Conservation (phyloP, 192 early-diverging fungal genomes). For the Coemansia furcata region DNA sequence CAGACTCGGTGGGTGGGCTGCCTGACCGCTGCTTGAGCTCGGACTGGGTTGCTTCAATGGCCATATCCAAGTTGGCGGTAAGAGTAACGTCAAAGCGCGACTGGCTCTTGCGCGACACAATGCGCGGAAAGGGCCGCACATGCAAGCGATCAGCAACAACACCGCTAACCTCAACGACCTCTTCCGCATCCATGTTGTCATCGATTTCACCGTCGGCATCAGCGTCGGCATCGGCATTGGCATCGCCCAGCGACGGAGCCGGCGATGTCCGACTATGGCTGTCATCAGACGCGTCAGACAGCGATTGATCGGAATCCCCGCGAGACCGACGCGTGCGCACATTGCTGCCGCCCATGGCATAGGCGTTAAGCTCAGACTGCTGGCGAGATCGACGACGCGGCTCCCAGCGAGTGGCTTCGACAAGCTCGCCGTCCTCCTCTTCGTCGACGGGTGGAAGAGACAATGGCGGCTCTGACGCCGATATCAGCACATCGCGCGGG, state of each 20-base stretch:
- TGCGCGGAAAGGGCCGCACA: slow-evolving; percentile 12
- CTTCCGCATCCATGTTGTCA: slow-evolving; percentile 21
- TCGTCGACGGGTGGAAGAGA: background rate
- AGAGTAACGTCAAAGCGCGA: slow-evolving; percentile 48
- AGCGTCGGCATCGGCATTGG: slow-evolving; percentile 6
- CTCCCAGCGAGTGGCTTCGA: slow-evolving; percentile 37
- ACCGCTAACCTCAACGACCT: slow-evolving; percentile 44
- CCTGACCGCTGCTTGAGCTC: slow-evolving; percentile 1
- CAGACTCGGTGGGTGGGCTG: slow-evolving; percentile 28
- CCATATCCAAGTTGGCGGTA: slow-evolving; percentile 24
- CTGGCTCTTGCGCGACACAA: slow-evolving; percentile 44
- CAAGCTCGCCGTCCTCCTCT: slow-evolving; percentile 47
- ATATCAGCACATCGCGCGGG: background rate
- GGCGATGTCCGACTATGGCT: background rate
- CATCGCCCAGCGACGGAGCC: background rate
- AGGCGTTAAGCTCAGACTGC: slow-evolving; percentile 26
- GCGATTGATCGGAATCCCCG: background rate
- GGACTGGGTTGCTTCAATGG: background rate
- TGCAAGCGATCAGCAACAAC: slow-evolving; percentile 17
- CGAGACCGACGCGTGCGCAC: slow-evolving; percentile 38
- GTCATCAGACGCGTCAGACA: background rate
- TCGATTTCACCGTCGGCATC: background rate
- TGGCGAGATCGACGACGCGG: slow-evolving; percentile 22
- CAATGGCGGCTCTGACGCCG: background rate
- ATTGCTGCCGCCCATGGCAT: slow-evolving; percentile 46